Evolutionary conservation across 306 rosid genomes (phyloP), one percentile per base, ranked within the genome.

Genomic region (Quercus alba): DNA sequence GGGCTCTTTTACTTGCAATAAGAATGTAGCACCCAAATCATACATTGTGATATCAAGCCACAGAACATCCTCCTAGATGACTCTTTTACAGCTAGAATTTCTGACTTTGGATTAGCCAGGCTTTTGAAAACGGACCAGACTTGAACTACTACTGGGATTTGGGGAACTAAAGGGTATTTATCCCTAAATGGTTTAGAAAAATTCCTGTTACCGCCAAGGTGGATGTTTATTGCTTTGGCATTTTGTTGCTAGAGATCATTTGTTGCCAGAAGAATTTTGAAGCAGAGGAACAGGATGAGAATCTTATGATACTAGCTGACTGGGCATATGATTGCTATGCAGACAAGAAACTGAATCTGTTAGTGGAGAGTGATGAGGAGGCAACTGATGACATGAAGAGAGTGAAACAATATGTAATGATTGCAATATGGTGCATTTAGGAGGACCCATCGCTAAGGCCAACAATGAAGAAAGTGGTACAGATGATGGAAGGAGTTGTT

Each of bases 401-500:
- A 61, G 58, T 84, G 19, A 75, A 81, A 61, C 84, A 72, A 56
- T 62, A 41, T 20, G 73, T 87, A 7, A 84, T 69, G 86, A 54
- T 79, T 5, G 90, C 86, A 17, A 6, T 84, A 1, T 87, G 86
- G 90, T 84, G 90, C 76, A 79, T 84, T 18, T 85, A 84, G 44
- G 86, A 79, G 56, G 81, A 87, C 26, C 90, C 90, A 4, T 75
- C 74, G 0, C 35, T 87, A 1, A 84, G 90, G 58, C 86, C 86
- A 1, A 58, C 81, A 28, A 87, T 87, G 86, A 81, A 81, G 73
- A 72, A 81, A 61, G 80, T 81, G 13, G 17, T 75, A 3, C 85
- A 66, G 5, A 81, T 87, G 87, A 81, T 87, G 17, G 90, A 87
- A 73, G 90, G 84, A 28, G 64, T 63, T 3, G 44, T 72, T 2